Evolutionary conservation across 2,329 filamentous ascomycete genomes (phyloP).

Genomic region (Fusarium redolens): DNA sequence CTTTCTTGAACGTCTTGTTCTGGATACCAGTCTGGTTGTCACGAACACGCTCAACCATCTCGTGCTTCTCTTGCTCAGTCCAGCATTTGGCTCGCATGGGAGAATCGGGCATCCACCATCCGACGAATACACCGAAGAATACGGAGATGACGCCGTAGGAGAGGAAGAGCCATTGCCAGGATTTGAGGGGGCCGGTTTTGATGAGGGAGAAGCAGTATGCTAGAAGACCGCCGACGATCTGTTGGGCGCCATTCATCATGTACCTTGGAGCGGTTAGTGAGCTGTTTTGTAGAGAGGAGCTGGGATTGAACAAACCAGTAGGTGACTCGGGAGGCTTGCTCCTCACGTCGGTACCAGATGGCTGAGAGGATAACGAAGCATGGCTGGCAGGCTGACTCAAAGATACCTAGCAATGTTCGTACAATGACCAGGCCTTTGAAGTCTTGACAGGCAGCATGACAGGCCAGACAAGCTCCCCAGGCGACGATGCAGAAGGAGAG

Average conservation of each 20-base stretch:
- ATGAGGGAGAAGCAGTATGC: slow-evolving; percentile 73
- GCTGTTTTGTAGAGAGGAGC: fast-evolving
- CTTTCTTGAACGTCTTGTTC: slow-evolving; percentile 61
- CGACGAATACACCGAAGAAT: slow-evolving; percentile 72
- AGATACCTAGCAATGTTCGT: slow-evolving; percentile 75
- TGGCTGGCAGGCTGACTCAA: slow-evolving; percentile 77
- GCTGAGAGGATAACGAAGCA: slow-evolving; percentile 73
- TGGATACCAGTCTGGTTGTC: slow-evolving; percentile 71
- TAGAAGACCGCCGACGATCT: slow-evolving; percentile 77
- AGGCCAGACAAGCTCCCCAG: slow-evolving; percentile 69
- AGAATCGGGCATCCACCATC: slow-evolving; percentile 73
- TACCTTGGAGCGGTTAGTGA: slow-evolving; percentile 42
- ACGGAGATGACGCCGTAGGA: slow-evolving; percentile 72
- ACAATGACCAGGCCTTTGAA: slow-evolving; percentile 70
- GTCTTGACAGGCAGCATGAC: slow-evolving; percentile 69
- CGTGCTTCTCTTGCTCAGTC: slow-evolving; percentile 71
- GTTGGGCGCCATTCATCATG: slow-evolving; percentile 81
- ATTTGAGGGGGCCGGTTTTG: slow-evolving; percentile 63
- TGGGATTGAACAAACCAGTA: slow-evolving; percentile 66
- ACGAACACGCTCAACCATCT: slow-evolving; percentile 71
- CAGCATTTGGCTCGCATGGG: slow-evolving; percentile 80
- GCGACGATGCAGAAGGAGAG: slow-evolving; percentile 71
- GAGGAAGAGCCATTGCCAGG: slow-evolving; percentile 78
- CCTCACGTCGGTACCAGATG: slow-evolving; percentile 78
- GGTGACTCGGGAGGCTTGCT: slow-evolving; percentile 74